Evolutionary conservation across 306 rosid species (phyloP), one percentile per base, ranked within the genome.

Genomic region (Castanea mollissima): DNA sequence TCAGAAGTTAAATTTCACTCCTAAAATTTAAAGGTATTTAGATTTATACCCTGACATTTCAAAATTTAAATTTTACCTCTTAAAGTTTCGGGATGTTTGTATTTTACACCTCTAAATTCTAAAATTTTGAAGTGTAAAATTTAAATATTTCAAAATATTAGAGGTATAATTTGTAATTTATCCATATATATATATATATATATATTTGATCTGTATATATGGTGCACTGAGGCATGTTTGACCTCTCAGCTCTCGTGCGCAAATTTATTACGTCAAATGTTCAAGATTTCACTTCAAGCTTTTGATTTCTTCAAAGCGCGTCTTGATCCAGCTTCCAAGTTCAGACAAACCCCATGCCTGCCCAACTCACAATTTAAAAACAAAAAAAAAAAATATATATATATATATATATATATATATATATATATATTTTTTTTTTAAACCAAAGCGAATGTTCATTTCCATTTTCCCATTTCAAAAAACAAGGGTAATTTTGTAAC

Each of bases 401-500:
- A 21, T 21, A 21, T 21, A 21, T 21, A n/a, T 21, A 21, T 21
- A 21, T 21, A 21, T 21, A 21, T 21, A 21, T 21, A 21, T 21
- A 21, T 21, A 21, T 21, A 21, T 21, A 21, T 4, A 8, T 4
- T 5, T 21, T 21, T 21, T 21, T 21, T 21, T 21, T 21, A 18
- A 51, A 4, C 25, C 16, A 8, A 13, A 35, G 31, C 60, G 78
- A 78, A 80, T 69, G 67, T 38, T 13, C 19, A 14, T n/a, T 35
- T 13, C 10, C 27, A 9, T 38, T 19, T 49, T 35, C 21, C 15
- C 27, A 9, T 38, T 19, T 34, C n/a, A 51, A 79, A 35, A 64
- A 67, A 41, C 5, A 74, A 74, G 99, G 99, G 87, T 10, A 85
- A 0, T 81, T 80, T 84, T 35, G 98, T 83, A 84, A 94, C 25